Percentiles rank a stretch among this genome's conserved stretches.
phyloP scores from a whole-genome alignment of 2,329 filamentous ascomycete genomes.

The Fusarium stilboides region DNA sequence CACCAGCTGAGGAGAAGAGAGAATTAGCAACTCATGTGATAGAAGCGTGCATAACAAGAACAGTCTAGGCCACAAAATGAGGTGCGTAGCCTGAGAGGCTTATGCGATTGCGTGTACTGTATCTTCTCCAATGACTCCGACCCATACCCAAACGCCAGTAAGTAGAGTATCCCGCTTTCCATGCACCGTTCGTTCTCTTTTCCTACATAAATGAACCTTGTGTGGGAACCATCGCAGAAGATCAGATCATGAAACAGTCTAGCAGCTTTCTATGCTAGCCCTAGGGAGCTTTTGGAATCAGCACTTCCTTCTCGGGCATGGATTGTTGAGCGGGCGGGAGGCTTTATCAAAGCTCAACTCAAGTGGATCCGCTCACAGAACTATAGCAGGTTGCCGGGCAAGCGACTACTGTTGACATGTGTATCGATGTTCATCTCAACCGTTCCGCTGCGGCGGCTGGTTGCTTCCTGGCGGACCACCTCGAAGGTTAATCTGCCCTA shows the following conservation, averaged over 20 bases:
- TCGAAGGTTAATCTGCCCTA: slow-evolving; percentile 84
- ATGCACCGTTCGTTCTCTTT: slow-evolving; percentile 15
- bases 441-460: slow-evolving; percentile 37
- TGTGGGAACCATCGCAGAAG: slow-evolving; percentile 2
- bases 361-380: not conserved
- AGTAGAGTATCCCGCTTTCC: slow-evolving; percentile 22
- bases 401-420: not conserved
- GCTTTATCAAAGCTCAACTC: slow-evolving; percentile 9
- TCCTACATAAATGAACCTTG: slow-evolving; percentile 19
- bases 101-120: not conserved
- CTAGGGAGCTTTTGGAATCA: not conserved
- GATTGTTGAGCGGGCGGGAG: slow-evolving; percentile 4
- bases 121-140: slow-evolving; percentile 18
- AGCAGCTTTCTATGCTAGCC: slow-evolving; percentile 22
- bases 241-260: slow-evolving; percentile 31
- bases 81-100: not conserved
- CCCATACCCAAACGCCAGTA: slow-evolving; percentile 32
- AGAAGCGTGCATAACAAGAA: slow-evolving; percentile 2
- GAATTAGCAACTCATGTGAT: slow-evolving; percentile 14
- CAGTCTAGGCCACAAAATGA: not conserved
- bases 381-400: slow-evolving; percentile 4
- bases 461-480: slow-evolving; percentile 56
- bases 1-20: slow-evolving; percentile 16
- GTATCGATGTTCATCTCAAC: slow-evolving; percentile 15
- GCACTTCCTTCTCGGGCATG: slow-evolving; percentile 20